Evolutionary conservation across 768 basidiomycete species (phyloP), one percentile per base, ranked within the genome.

Genomic region (Phylloporus sp.): DNA sequence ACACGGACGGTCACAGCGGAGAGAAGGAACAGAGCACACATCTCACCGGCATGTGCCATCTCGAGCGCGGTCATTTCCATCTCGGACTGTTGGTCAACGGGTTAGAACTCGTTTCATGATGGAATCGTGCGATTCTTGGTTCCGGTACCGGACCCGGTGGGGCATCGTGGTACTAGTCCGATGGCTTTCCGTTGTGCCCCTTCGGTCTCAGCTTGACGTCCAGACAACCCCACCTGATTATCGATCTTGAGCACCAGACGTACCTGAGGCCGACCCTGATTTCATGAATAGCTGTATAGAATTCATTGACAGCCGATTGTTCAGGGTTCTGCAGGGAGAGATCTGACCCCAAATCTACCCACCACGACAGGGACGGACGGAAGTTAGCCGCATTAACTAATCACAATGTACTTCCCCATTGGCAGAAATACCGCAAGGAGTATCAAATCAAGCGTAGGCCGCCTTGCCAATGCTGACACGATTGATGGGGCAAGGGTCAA

Each of bases 201-300:
- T 23, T 23, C 42, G 6, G n/a, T 38, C 3, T 26, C 35, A 18
- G n/a, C 11, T 12, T 10, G 1, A 23, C 36, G 11, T 44, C 5
- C 26, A 12, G 15, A n/a, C 18, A n/a, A 15, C 16, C 12, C 43
- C 20, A 23, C 31, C 16, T 15, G 44, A 60, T 63, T 32, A 26
- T 41, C 52, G 53, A 64, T 63, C 54, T 54, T 54, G 47, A 41
- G 22, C 34, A 22, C 24, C 36, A 16, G 34, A 23, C 26, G 61
- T 61, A 56, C 59, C 61, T 56, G 64, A 55, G 18, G 18, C 22
- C 47, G 64, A 59, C 64, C 64, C 63, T 64, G 64, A 59, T 55
- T n/a, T 61, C 56, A 66, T 61, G 54, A 45, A 41, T 26, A 16
- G 10, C 8, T 45, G 49, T 42, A 50, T 56, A 58, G 42, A 40